These are phyloP conservation scores for Sordariomycetes sp. DNA, from an alignment of 2,329 filamentous ascomycete species.

Conservation along the genomic window DNA sequence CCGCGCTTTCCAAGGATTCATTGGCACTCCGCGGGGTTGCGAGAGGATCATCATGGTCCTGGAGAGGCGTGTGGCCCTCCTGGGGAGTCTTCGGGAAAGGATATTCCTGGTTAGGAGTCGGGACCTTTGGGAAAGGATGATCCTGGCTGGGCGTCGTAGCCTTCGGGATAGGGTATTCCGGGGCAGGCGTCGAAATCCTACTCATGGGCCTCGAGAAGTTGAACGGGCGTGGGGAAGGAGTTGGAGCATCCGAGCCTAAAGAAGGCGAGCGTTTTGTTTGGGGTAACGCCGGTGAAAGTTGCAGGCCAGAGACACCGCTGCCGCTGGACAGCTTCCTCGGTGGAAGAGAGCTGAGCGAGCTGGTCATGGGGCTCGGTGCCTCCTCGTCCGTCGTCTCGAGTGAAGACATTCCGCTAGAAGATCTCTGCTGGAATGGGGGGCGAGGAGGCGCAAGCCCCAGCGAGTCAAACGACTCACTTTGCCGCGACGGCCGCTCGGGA, in stretches of 20 bases:
- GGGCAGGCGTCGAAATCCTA: conserved; percentile 49
- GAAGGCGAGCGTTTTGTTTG: conserved; percentile 71
- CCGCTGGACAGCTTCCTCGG: conserved; percentile 70
- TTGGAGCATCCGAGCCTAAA: conserved; percentile 69
- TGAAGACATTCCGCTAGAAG: conserved; percentile 52
- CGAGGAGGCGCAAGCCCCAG: conserved; percentile 39
- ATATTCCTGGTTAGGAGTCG: conserved; percentile 45
- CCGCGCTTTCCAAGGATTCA: conserved; percentile 52
- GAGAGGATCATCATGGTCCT: conserved; percentile 52
- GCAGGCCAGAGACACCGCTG: conserved; percentile 36
- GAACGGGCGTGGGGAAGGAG: conserved; percentile 60
- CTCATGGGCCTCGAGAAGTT: conserved; percentile 93
- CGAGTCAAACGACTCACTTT: conserved; percentile 38
- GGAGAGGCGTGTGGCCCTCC: conserved; percentile 56
- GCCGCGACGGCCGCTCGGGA: conserved; percentile 19
- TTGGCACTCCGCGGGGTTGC: conserved; percentile 64
- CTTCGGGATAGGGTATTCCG: conserved; percentile 50
- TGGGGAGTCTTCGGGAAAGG: conserved; percentile 53
- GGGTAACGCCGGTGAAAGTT: conserved; percentile 46
- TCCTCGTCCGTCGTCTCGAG: conserved; percentile 64
- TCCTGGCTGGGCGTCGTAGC: conserved; percentile 14
- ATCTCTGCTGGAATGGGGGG: conserved; percentile 36
- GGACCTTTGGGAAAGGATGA: conserved; percentile 33
- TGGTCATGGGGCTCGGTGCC: conserved; percentile 38
- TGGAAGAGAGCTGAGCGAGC: conserved; percentile 51